Conservation (phyloP, 73 alveolate species). For the Paramecium tetraurelia region DNA sequence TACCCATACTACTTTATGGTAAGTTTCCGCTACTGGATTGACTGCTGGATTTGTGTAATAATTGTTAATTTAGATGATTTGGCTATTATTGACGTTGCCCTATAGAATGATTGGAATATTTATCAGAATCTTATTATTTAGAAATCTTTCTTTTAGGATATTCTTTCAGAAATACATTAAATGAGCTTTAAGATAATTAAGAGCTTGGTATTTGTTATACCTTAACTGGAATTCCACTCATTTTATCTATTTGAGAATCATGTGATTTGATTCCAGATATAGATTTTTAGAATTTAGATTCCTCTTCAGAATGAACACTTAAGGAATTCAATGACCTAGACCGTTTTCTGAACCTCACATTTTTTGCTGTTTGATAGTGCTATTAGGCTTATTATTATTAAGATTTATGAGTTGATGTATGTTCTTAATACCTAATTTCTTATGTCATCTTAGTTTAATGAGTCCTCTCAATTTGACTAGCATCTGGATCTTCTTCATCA, state of each 20-base stretch:
- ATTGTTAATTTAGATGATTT: not conserved
- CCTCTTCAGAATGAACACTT: not conserved
- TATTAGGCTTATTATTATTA: not conserved
- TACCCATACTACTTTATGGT: not conserved
- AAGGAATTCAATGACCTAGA: not conserved
- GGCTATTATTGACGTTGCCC: not conserved
- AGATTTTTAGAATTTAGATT: conserved; percentile 17
- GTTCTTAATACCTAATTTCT: not conserved
- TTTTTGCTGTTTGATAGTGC: not conserved
- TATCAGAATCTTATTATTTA: conserved; percentile 43
- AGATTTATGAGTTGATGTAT: not conserved
- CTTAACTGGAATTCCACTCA: conserved; percentile 16
- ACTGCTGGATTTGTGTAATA: not conserved
- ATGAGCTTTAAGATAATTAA: conserved; percentile 45
- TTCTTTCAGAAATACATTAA: not conserved
- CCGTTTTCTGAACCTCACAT: conserved; percentile 11
- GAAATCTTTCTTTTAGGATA: not conserved
- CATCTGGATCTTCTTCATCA: conserved; percentile 2
- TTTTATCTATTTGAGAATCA: not conserved
- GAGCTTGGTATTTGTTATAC: not conserved
- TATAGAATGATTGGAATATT: not conserved
- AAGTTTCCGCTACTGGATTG: not conserved
- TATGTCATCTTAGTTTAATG: not conserved
- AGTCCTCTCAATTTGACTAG: not conserved
- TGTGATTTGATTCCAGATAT: conserved; percentile 20